Conservation (phyloP, 192 early-diverging fungal species). For the Dissophora ornata region DNA sequence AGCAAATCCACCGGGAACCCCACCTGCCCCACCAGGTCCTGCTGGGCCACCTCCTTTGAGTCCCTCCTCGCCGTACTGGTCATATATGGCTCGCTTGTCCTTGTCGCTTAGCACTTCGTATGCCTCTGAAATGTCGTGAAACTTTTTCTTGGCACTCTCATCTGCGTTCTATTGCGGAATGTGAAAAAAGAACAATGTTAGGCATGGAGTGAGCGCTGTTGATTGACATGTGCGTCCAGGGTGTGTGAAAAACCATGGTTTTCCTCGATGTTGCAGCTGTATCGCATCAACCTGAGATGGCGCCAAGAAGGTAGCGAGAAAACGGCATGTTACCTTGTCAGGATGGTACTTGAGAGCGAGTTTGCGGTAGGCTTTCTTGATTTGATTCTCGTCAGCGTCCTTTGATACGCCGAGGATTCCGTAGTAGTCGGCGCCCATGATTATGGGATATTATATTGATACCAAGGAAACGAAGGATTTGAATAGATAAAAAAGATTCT, state of each 20-base stretch:
- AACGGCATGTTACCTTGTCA: slow-evolving; percentile 46
- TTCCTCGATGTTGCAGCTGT: too few species aligned
- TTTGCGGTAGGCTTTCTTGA: slow-evolving; percentile 86
- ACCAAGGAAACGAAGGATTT: neutral
- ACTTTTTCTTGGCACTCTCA: slow-evolving; percentile 76
- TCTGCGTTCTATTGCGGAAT: slow-evolving; percentile 21
- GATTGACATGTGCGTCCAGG: too few species aligned
- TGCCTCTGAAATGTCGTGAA: slow-evolving; percentile 98
- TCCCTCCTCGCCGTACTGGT: slow-evolving; percentile 95
- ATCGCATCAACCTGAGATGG: too few species aligned
- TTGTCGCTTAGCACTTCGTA: slow-evolving; percentile 95
- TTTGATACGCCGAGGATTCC: slow-evolving; percentile 86
- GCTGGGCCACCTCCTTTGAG: slow-evolving; percentile 71
- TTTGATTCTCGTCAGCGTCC: slow-evolving; percentile 78
- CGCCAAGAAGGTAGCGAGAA: too few species aligned
- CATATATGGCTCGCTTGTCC: slow-evolving; percentile 92
- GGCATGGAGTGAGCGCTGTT: too few species aligned
- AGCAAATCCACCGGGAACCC: slow-evolving; percentile 59
- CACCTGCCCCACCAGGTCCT: slow-evolving; percentile 64
- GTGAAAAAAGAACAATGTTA: neutral
- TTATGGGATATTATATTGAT: neutral
- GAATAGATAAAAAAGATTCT: too few species aligned
- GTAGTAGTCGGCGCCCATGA: slow-evolving; percentile 96
- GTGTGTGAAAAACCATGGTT: too few species aligned
- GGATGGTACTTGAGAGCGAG: slow-evolving; percentile 55